Conservation (phyloP, 768 basidiomycete species). For the Cystobasidium onofrii region DNA sequence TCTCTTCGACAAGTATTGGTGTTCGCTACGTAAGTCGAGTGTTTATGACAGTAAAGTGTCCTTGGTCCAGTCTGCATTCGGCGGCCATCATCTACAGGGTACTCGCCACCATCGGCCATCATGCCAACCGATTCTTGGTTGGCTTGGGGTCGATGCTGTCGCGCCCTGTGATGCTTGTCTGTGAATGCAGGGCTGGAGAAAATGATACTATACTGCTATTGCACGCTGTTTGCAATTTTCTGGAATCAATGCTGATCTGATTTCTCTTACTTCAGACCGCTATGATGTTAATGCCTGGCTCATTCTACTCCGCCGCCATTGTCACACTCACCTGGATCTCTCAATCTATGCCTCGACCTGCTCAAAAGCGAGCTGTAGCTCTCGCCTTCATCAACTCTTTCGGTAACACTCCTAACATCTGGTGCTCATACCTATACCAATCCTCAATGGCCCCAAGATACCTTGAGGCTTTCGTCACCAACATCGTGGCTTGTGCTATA, state of each 20-base stretch:
- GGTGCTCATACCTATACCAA: constrained; percentile 59
- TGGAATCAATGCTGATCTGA: constrained; percentile 57
- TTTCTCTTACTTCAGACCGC: constrained; percentile 51
- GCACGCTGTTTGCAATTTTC: too few relatives aligned
- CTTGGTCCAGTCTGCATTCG: too few relatives aligned
- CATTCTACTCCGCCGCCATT: constrained; percentile 64
- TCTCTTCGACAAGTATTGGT: constrained; percentile 55
- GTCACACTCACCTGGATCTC: constrained; percentile 54
- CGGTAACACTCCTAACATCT: constrained; percentile 60
- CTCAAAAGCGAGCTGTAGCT: constrained; percentile 78
- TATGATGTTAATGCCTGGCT: constrained; percentile 59
- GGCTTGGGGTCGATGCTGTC: too few relatives aligned
- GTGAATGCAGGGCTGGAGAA: too few relatives aligned
- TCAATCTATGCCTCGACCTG: constrained; percentile 61
- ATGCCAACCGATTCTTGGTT: too few relatives aligned
- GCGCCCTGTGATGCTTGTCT: too few relatives aligned
- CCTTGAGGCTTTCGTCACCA: constrained; percentile 62
- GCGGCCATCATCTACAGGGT: too few relatives aligned
- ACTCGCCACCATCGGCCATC: too few relatives aligned
- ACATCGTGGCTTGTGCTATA: constrained; percentile 55
- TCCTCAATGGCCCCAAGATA: constrained; percentile 53
- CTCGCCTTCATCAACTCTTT: constrained; percentile 52
- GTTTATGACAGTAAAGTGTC: constrained; percentile 48
- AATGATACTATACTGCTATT: too few relatives aligned
- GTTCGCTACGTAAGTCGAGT: constrained; percentile 31